Evolutionary conservation across 495 filamentous ascomycete species (phyloP), one percentile per base, ranked within the genome.

Genomic region (Xylaria longipes): DNA sequence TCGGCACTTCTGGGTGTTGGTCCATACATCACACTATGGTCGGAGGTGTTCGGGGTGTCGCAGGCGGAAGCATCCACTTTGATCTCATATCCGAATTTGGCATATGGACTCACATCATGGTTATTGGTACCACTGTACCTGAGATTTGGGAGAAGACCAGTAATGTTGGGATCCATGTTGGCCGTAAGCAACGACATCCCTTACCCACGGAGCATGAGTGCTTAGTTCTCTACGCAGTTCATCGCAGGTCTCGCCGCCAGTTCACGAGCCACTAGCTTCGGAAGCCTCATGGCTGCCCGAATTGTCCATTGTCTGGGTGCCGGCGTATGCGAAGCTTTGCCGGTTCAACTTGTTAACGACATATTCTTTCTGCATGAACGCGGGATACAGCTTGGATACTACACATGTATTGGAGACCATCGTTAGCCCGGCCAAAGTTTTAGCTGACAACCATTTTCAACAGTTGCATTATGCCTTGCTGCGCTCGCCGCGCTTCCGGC

Each of bases 321-420:
- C 20, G 84, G 83, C 7, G 85, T 91, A 25, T 91, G 89, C 76
- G 89, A 90, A 68, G 88, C 89, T 17, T 73, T 90, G 5, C 89
- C 88, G 1, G 89, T 91, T 3, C 88, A 90, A 71, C 75, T 91
- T 2, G 89, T 90, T 6, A 91, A 91, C 70, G 89, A 91, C 71
- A 89, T 91, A 70, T 91, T 91, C 79, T 91, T 87, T 76, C 80
- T 90, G 0, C 88, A 90, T 72, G 88, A 90, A 71, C 80, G 88
- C 7, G 88, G 88, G 8, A 85, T 86, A 77, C 79, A 83, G 3
- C 81, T 90, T 35, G 88, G 87, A 2, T 88, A 87, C 62, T 90
- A 90, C 71, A 90, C 88, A 17, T 80, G 87, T 87, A 72, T 11
- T 20, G 48, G 25, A 25, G 3, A n/a, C 27, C 58, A n/a, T 25